Evolutionary conservation across 768 basidiomycete species (phyloP), one percentile per base, ranked within the genome.

Genomic region (Suillus alpinus): DNA sequence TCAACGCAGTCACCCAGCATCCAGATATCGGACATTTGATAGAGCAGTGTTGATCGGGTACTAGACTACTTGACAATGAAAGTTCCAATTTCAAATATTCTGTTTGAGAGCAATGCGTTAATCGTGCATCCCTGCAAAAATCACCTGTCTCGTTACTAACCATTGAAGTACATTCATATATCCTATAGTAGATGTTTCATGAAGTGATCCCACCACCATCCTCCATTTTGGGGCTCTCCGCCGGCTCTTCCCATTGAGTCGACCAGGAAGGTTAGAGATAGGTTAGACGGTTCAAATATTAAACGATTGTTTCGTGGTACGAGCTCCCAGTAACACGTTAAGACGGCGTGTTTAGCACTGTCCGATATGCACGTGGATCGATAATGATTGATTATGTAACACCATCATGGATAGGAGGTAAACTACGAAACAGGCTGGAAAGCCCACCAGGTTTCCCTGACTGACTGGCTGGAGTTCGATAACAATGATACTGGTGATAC

Each of bases 1-100:
- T 91, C 94, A 29, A 84, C 83, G 32, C 88, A 89, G 66, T 93
- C 93, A 18, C 95, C 94, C n/a, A 90, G 91, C 16, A 95, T 97
- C 72, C 89, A 85, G 67, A 83, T 97, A 73, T 83, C 85, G 59
- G 94, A 95, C 78, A 79, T 83, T 62, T 91, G 82, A 74, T 62
- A 57, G 12, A 63, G 51, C 53, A 55, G 37, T 29, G 37, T 39
- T 55, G 53, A 55, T 55, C 53, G 53, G 53, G 23, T 26, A 55
- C 53, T 39, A 55, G 26, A 37, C 23, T 44, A 36, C 10, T 44
- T 23, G 44, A 13, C 20, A 4, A 29, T 40, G 37, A 26, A 26
- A 53, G 36, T 53, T 53, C 8, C 13, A 14, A 53, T 39, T 55
- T 39, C 53, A 26, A 39, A 37, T 55, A 39, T 14, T 26, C n/a